Conservation (phyloP, 148 eudicot genomes). For the Fagopyrum tataricum region DNA sequence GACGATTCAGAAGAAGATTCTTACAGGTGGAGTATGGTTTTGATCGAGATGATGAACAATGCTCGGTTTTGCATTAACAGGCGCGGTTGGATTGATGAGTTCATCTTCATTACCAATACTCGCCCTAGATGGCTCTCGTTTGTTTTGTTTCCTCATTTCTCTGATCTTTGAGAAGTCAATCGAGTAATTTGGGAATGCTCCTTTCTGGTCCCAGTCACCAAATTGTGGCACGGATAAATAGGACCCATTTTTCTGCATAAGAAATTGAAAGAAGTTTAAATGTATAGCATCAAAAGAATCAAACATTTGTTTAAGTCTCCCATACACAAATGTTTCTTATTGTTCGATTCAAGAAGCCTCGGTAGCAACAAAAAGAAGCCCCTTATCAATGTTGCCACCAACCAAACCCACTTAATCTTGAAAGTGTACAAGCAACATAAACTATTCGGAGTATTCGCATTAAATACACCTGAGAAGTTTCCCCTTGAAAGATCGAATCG, state of each 20-base stretch:
- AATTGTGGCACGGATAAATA: constrained; percentile 98
- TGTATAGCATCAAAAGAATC: neutral
- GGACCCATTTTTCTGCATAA: constrained; percentile 49
- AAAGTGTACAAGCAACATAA: neutral
- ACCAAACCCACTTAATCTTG: constrained; percentile 10
- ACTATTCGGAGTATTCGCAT: neutral
- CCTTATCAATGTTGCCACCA: neutral
- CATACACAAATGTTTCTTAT: neutral
- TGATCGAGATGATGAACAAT: constrained; percentile 39
- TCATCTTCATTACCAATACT: constrained; percentile 93
- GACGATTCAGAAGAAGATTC: constrained; percentile 12
- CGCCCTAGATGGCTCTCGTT: constrained; percentile 85
- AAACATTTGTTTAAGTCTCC: neutral
- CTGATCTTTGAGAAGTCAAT: constrained; percentile 91
- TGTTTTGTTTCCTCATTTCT: constrained; percentile 94
- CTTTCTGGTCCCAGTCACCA: constrained; percentile 98
- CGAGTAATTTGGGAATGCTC: constrained; percentile 80
- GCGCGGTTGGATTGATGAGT: constrained; percentile 52
- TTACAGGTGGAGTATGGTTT: constrained; percentile 72
- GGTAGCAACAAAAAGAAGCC: constrained; percentile 6
- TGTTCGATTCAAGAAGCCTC: constrained; percentile 4
- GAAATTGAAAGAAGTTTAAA: neutral
- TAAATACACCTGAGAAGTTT: neutral
- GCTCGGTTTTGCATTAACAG: constrained; percentile 22
- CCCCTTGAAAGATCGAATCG: neutral